Conservation (phyloP, 2,329 filamentous ascomycete genomes). For the Emergomyces africanus region DNA sequence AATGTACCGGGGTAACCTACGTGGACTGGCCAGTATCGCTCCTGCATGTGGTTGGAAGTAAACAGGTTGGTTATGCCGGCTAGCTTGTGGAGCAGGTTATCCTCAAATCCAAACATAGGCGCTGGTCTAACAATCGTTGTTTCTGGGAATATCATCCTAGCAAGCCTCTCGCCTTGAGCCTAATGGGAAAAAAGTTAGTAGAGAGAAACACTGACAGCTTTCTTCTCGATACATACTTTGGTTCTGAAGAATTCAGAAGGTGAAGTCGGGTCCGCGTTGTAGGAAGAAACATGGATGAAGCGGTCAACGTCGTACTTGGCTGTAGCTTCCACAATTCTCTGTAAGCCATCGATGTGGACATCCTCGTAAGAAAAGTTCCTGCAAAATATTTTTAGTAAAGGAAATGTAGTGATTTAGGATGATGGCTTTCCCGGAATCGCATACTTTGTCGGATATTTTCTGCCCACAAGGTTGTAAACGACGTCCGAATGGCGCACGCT, state of each 20-base stretch:
- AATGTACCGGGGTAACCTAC: slow-evolving; percentile 34
- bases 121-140: slow-evolving; percentile 92
- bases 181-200: slow-evolving; percentile 19
- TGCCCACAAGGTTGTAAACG: slow-evolving; percentile 90
- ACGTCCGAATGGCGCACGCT: slow-evolving; percentile 94
- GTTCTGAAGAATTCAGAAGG: slow-evolving; percentile 80
- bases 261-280: slow-evolving; percentile 73
- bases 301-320: slow-evolving; percentile 98
- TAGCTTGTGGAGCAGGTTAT: slow-evolving; percentile 76
- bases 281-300: slow-evolving; percentile 92
- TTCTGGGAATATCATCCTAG: slow-evolving; percentile 82
- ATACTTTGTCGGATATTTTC: slow-evolving; percentile 92
- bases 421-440: slow-evolving; percentile 15
- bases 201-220: not conserved
- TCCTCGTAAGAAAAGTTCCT: slow-evolving; percentile 91
- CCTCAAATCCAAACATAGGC: slow-evolving; percentile 90
- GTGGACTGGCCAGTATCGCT: slow-evolving; percentile 85
- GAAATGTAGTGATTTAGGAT: not conserved
- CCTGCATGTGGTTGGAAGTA: slow-evolving; percentile 85
- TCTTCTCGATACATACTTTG: slow-evolving; percentile 47
- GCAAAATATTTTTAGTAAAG: not conserved
- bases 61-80: slow-evolving; percentile 70
- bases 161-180: slow-evolving; percentile 71
- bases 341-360: slow-evolving; percentile 82
- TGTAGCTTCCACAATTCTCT: slow-evolving; percentile 84